A percentile compares a stretch with the other conserved stretches of the same genome.
Evolutionary conservation across 1,284 basidiomycete genomes (phyloP).

Genomic region (Leccinum griseonigrum): DNA sequence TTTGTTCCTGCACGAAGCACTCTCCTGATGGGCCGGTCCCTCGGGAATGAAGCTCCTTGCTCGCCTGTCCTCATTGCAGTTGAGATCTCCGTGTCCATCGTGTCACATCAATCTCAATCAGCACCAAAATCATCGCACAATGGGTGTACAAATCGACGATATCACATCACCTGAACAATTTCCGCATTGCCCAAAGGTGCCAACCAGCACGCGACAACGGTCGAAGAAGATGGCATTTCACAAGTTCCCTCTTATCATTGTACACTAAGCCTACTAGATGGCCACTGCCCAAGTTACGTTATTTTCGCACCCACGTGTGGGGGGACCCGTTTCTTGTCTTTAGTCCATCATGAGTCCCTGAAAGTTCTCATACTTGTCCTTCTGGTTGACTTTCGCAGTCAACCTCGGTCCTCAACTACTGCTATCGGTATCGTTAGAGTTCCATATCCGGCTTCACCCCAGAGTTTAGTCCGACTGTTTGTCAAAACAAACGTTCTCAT

Average conservation of each 20-base stretch:
- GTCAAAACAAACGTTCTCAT: background rate
- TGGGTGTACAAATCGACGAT: background rate
- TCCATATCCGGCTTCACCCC: background rate
- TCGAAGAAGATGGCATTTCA: slow-evolving; percentile 6
- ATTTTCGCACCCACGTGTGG: slow-evolving; percentile 16
- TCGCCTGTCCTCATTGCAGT: slow-evolving; percentile 12
- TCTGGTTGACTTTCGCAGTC: background rate
- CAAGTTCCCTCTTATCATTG: slow-evolving; percentile 9
- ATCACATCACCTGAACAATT: slow-evolving; percentile 10
- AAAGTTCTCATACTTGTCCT: slow-evolving; percentile 1
- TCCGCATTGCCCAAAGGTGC: slow-evolving; percentile 13
- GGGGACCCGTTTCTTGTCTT: slow-evolving; percentile 8
- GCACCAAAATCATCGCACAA: background rate
- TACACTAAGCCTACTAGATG: background rate
- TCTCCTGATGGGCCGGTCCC: background rate
- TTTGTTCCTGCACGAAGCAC: background rate
- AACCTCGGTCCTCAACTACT: background rate
- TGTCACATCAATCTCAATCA: slow-evolving; percentile 11
- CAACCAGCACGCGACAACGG: slow-evolving; percentile 4
- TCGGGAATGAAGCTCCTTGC: slow-evolving; percentile 21
- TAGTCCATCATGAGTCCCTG: slow-evolving; percentile 4
- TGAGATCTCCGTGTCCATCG: slow-evolving; percentile 16
- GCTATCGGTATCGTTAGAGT: background rate
- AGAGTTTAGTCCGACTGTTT: background rate
- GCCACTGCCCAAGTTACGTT: slow-evolving; percentile 16